These are phyloP conservation scores for Myriosclerotinia curreyana DNA, from an alignment of 2,329 filamentous ascomycete species.

Conservation along the genomic window DNA sequence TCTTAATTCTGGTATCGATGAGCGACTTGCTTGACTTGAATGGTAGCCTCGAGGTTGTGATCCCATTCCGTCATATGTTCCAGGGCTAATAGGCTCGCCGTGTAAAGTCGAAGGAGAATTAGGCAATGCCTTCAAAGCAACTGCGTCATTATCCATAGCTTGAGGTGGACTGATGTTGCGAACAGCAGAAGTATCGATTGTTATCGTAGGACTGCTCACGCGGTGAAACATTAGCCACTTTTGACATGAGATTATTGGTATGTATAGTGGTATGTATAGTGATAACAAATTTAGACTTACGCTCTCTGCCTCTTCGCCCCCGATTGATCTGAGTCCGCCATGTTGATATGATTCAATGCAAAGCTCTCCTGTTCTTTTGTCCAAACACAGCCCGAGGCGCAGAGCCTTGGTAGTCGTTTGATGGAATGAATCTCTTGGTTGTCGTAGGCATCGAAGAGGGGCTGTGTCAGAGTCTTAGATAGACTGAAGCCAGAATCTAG, in stretches of 20 bases:
- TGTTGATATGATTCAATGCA: conserved; percentile 23
- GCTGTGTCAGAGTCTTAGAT: conserved; percentile 27
- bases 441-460: conserved; percentile 32
- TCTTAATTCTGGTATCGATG: conserved; percentile 47
- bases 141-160: conserved; percentile 38
- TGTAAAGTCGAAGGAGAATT: conserved; percentile 39
- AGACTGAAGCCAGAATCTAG: conserved; percentile 3
- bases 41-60: conserved; percentile 31
- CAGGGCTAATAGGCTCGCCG: conserved; percentile 40
- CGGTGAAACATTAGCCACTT: conserved; percentile 13
- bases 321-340: conserved; percentile 31
- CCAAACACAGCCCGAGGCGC: conserved; percentile 34
- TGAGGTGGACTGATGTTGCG: conserved; percentile 39
- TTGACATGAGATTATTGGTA: conserved; percentile 26
- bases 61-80: conserved; percentile 36
- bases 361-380: conserved; percentile 26
- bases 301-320: conserved; percentile 39
- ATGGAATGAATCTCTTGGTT: conserved; percentile 22
- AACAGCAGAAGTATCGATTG: conserved; percentile 55
- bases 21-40: conserved; percentile 33
- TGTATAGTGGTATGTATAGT: conserved; percentile 33
- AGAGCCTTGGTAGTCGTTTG: conserved; percentile 33
- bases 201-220: conserved; percentile 48
- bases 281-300: conserved; percentile 32
- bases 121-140: conserved; percentile 39